phyloP scores from a whole-genome alignment of 805 yeast species.

The Pichia nanzhaoensis region DNA sequence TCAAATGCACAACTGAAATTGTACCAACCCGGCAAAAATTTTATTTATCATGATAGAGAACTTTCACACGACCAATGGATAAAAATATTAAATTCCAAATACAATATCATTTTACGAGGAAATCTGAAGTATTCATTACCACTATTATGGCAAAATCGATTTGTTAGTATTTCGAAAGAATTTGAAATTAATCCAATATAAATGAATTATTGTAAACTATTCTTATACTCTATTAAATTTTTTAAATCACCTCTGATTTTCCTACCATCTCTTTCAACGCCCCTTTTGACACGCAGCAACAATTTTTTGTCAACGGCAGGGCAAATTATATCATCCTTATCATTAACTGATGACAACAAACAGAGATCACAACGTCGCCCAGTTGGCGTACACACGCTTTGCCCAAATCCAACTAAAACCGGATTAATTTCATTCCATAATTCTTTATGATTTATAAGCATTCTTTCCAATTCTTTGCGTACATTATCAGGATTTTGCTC shows the following conservation, averaged over 20 bases:
- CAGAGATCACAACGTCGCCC: constrained; percentile 70
- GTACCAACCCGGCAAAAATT: constrained; percentile 24
- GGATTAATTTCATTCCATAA: constrained; percentile 86
- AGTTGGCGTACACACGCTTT: constrained; percentile 71
- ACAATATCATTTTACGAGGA: constrained; percentile 28
- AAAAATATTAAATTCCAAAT: constrained; percentile 22
- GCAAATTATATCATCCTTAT: constrained; percentile 39
- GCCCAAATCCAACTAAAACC: constrained; percentile 88
- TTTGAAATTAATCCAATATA: constrained; percentile 16
- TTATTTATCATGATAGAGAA: constrained; percentile 20
- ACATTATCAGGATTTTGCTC: constrained; percentile 70
- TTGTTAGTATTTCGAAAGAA: constrained; percentile 27
- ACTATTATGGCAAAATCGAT: constrained; percentile 19
- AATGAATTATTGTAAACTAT: constrained; percentile 8
- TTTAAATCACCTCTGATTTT: constrained; percentile 40
- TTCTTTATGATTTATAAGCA: constrained; percentile 55
- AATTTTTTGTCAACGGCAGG: constrained; percentile 46
- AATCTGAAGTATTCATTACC: constrained; percentile 29
- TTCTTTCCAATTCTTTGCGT: constrained; percentile 55
- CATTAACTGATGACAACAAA: constrained; percentile 27
- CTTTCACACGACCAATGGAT: constrained; percentile 27
- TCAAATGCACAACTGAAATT: constrained; percentile 30
- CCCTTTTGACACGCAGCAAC: constrained; percentile 27
- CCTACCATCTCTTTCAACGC: constrained; percentile 17
- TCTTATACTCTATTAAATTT: constrained; percentile 30